Base-by-base conservation (phyloP, 2,329 filamentous ascomycete species). In the Dothiorella sarmentorum region DNA sequence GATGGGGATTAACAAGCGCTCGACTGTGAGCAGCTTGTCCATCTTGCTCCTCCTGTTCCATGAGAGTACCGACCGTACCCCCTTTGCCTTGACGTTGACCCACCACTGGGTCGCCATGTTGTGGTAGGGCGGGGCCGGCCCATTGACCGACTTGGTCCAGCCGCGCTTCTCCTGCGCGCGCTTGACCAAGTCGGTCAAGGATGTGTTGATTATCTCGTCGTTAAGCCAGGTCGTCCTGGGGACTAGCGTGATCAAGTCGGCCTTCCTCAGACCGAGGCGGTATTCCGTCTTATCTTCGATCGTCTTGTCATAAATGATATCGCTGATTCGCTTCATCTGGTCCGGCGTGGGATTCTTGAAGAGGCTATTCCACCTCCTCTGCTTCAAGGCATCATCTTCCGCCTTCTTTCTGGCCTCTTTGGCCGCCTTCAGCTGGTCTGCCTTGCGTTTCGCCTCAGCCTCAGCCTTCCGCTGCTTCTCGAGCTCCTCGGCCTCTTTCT, bases 121-220 rank as follows among this genome's bases (percentile, higher is more conserved):
- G 45, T 86, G 79, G 62, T 84, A 85, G 58, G 83, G 84, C 5
- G 87, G 85, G 2, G 82, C 79, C 11, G 71, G 71, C 24, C 84
- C 84, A 26, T 79, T 73, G 67, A 88, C 87, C 65, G 70, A 76
- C 51, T 75, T 76, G 56, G 79, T 75, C 38, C 66, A 73, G n/a
- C 82, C 82, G 24, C 78, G 79, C 17, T 78, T 75, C 24, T 77
- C 69, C 65, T 89, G 88, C 64, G 85, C 73, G 51, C 79, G 80
- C 15, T 78, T 76, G 47, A 85, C 84, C 13, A 91, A 74, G 67
- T 84, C 82, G 26, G 80, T 73, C 24, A 91, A 77, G 47, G 83
- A 83, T 13, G 83, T 82, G 64, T 90, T 89, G 64, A 93, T 83
- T 52, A 88, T 83, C 64, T 89, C 86, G 69, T 92, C 89, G 63